phyloP scores from a whole-genome alignment of 176 grass and related monocot genomes.

The Oryza glumipatula region DNA sequence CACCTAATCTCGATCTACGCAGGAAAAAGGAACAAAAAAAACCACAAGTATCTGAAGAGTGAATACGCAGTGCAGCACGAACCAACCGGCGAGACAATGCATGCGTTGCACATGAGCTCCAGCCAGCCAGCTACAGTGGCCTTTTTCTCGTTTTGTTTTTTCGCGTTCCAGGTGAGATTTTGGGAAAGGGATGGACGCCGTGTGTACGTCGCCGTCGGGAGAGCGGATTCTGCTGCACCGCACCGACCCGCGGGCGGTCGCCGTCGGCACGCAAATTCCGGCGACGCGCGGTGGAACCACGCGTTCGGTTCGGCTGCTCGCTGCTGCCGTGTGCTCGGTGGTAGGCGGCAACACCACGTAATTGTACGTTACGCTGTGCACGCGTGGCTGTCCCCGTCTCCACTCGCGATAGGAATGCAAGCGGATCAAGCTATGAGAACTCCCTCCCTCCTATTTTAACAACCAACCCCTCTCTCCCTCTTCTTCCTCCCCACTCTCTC shows the following conservation, averaged over 20 bases:
- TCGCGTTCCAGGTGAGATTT: not conserved
- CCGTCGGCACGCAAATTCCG: conserved; percentile 26
- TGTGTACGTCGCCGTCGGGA: conserved; percentile 24
- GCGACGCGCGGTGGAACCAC: not conserved
- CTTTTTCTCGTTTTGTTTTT: not conserved
- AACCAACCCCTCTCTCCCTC: too few relatives aligned
- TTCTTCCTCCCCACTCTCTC: too few relatives aligned
- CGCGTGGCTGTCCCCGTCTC: conserved; percentile 29
- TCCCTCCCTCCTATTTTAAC: too few relatives aligned
- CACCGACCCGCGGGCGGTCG: not conserved
- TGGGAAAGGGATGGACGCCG: not conserved
- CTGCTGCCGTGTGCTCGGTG: not conserved
- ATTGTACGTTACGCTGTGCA: not conserved
- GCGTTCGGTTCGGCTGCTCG: not conserved
- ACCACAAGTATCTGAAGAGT: not conserved
- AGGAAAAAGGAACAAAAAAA: not conserved
- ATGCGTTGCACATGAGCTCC: not conserved
- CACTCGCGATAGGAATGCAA: not conserved
- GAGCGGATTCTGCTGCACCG: conserved; percentile 17
- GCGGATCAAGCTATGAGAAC: too few relatives aligned
- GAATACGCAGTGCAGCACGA: not conserved
- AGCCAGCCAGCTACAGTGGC: not conserved
- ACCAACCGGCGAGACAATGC: not conserved
- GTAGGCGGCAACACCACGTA: not conserved
- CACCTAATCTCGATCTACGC: not conserved